Evolutionary conservation across 257 asterid genomes (phyloP), one percentile per base, ranked within the genome.

Genomic region (Parsonsia alboflavescens): DNA sequence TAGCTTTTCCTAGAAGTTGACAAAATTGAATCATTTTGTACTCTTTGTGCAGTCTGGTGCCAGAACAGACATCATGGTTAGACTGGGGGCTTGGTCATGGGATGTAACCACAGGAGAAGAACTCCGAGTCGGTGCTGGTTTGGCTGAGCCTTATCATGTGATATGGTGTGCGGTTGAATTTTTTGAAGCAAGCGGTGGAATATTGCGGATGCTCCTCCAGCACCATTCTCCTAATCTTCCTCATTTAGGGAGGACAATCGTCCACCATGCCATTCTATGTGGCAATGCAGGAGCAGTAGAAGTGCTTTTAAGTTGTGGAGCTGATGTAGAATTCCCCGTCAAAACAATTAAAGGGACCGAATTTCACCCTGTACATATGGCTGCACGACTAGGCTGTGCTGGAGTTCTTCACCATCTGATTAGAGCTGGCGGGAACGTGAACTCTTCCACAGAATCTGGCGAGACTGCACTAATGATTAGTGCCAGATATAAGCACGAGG

Each of bases 81-180:
- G 91, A 54, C 76, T 91, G 42, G 96, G 97, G 21, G 97, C 97
- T 75, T 91, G 97, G 97, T 82, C 90, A 52, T 91, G 97, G 96
- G 96, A 87, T 26, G 59, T 70, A 39, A 76, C 82, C 22, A 89
- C 90, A 1, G 96, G 96, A 58, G 97, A 91, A 77, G 96, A 91
- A 77, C 83, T 85, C 54, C 89, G 93, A 28, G 96, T 91, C 4
- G 97, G 97, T 26, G 97, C 96, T 6, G 88, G 97, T 22, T 75
- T 91, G 78, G 96, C 96, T 21, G 97, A 91, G 75, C 96, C 97
- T 22, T 91, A 89, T 73, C 77, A 62, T 57, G 78, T 85, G 75
- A 79, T 87, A n/a, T 87, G 97, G 97, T 91, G 96, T 59, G 96
- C 97, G 13, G 91, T 91, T 6, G 97, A 91, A 75, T 91, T 83